These are phyloP conservation scores for Schrenkiella parvula DNA, from an alignment of 345 rosid species.

Conservation along the genomic window DNA sequence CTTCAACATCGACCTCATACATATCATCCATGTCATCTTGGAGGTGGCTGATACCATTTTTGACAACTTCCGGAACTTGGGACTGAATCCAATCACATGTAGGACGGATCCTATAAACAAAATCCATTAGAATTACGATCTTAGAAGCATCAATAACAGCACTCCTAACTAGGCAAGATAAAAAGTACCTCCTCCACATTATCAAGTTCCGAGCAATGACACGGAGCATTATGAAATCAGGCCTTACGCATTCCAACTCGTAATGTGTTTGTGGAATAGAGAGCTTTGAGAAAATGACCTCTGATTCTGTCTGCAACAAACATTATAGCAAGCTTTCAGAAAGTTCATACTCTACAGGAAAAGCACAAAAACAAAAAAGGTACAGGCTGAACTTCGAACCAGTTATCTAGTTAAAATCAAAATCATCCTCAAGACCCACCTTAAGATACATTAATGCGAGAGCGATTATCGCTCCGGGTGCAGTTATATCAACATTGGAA, in stretches of 20 bases:
- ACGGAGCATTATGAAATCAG: slow-evolving; percentile 97
- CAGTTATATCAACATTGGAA: slow-evolving; percentile 88
- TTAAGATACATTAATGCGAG: slow-evolving; percentile 89
- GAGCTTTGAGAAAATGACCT: slow-evolving; percentile 66
- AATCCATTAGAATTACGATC: slow-evolving; percentile 22
- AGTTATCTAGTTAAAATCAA: slow-evolving; percentile 15
- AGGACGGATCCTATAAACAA: slow-evolving; percentile 62
- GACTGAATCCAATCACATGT: slow-evolving; percentile 81
- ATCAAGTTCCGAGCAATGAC: slow-evolving; percentile 92
- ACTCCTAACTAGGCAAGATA: slow-evolving; percentile 3
- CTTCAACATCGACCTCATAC: slow-evolving; percentile 76
- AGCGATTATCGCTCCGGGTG: slow-evolving; percentile 94
- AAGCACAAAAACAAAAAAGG: not conserved
- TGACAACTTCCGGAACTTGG: slow-evolving; percentile 83
- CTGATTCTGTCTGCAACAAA: slow-evolving; percentile 76
- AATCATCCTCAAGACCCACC: slow-evolving; percentile 42
- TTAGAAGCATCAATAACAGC: slow-evolving; percentile 15
- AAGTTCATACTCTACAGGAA: slow-evolving; percentile 10
- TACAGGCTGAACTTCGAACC: slow-evolving; percentile 3
- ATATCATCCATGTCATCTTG: slow-evolving; percentile 55
- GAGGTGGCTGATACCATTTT: slow-evolving; percentile 56
- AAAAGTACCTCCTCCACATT: slow-evolving; percentile 87
- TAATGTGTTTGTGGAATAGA: slow-evolving; percentile 78
- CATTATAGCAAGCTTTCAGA: slow-evolving; percentile 19
- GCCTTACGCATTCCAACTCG: slow-evolving; percentile 86